Percentiles rank a stretch among this genome's conserved stretches.
Conservation (phyloP, 805 yeast genomes). For the Millerozyma acaciae region DNA sequence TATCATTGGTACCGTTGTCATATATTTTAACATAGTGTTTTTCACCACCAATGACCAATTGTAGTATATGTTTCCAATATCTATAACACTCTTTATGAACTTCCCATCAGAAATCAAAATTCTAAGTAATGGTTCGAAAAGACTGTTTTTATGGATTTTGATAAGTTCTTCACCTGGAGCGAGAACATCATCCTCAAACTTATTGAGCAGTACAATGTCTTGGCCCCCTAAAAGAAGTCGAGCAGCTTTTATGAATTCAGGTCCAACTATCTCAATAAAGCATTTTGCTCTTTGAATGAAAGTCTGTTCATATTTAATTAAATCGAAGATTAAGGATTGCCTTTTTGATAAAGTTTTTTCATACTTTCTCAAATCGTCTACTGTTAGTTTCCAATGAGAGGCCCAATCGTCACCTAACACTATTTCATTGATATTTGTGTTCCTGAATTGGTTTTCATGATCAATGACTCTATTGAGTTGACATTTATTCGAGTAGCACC, state of each 20-base stretch:
- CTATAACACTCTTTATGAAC: constrained; percentile 47
- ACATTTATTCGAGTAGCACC: constrained; percentile 38
- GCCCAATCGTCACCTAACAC: constrained; percentile 55
- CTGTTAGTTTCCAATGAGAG: constrained; percentile 58
- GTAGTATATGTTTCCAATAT: constrained; percentile 56
- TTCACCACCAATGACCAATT: constrained; percentile 63
- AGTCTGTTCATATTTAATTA: constrained; percentile 66
- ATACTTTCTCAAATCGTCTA: constrained; percentile 49
- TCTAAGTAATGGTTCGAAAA: constrained; percentile 56
- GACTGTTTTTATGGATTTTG: constrained; percentile 47
- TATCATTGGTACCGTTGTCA: constrained; percentile 57
- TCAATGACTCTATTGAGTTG: constrained; percentile 28
- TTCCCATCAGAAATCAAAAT: constrained; percentile 63
- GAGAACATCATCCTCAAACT: constrained; percentile 58
- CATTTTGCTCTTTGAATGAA: constrained; percentile 65
- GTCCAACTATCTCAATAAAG: constrained; percentile 48
- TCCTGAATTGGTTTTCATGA: constrained; percentile 20
- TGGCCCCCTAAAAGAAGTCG: constrained; percentile 17
- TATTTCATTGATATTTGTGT: constrained; percentile 23
- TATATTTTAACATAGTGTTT: constrained; percentile 53
- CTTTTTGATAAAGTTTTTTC: constrained; percentile 53
- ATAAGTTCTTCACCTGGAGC: constrained; percentile 54
- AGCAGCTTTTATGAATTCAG: constrained; percentile 33
- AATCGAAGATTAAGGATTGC: constrained; percentile 74
- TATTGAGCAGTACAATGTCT: constrained; percentile 26